Conservation (phyloP, 1,139 yeast genomes). For the Taphrina betulina region DNA sequence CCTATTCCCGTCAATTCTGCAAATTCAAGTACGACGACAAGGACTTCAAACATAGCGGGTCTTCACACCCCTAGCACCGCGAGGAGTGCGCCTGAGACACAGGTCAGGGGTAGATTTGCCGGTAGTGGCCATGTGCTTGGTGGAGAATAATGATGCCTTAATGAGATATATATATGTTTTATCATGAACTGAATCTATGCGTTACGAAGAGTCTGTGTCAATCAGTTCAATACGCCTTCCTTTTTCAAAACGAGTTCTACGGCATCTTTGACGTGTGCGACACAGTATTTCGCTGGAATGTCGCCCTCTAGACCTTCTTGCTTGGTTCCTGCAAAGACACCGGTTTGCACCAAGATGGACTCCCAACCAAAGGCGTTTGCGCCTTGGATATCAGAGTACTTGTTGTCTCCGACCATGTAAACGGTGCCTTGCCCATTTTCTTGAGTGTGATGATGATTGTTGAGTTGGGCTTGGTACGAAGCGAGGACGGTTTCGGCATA, state of each 20-base stretch:
- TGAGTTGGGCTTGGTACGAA: constrained; percentile 38
- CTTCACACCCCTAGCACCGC: not conserved
- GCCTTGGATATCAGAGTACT: constrained; percentile 86
- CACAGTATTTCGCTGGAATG: constrained; percentile 70
- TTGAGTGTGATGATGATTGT: not conserved
- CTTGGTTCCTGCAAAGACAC: constrained; percentile 67
- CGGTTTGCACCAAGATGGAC: constrained; percentile 76
- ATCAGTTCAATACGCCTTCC: constrained; percentile 14
- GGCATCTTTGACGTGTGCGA: constrained; percentile 74
- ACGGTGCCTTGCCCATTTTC: constrained; percentile 45
- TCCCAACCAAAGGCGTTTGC: constrained; percentile 89
- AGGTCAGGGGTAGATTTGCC: not conserved
- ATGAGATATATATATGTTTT: not conserved
- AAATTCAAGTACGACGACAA: constrained; percentile 2
- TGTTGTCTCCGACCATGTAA: constrained; percentile 96
- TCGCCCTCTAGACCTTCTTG: constrained; percentile 69
- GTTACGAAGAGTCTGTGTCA: too few relatives aligned
- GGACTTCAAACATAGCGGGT: constrained; percentile 7
- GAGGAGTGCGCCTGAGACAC: not conserved
- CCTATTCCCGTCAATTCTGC: constrained; percentile 6
- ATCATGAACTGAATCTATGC: too few relatives aligned
- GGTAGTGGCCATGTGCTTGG: constrained; percentile 19
- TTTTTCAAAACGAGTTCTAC: constrained; percentile 74
- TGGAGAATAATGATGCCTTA: constrained; percentile 2
- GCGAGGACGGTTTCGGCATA: constrained; percentile 73